Base-by-base conservation (phyloP, 345 rosid species). In the Orychophragmus violaceus region DNA sequence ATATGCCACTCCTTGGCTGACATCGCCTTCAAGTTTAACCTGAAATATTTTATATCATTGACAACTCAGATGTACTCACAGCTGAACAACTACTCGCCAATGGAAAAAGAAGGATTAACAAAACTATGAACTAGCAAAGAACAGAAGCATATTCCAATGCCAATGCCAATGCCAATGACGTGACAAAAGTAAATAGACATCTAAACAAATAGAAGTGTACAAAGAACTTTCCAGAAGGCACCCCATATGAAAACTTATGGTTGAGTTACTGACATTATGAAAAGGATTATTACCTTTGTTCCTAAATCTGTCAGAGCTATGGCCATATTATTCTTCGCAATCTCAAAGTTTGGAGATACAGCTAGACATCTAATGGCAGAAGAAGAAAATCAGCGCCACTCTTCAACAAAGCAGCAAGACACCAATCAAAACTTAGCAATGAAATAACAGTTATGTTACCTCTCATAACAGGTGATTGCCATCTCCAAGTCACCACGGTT, bases 301-400 rank as follows among this genome's bases (percentile, higher is more conserved):
- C 99, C 99, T 71, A 95, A 79, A 83, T 95, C 99, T 39, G 99
- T 95, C 87, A 95, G 79, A 69, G 97, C 99, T 78, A 95, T 95
- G 50, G 99, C 99, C 99, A 91, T 95, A 77, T 95, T 95, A 76
- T 91, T 95, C 86, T 95, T 95, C 9, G 99, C 99, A 77, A 95
- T 95, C 86, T 89, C 99, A 73, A 95, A 95, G 81, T 95, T 95
- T 25, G 99, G 99, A 33, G 99, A 95, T 49, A 89, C 97, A n/a
- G 95, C 84, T 57, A 95, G 82, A 84, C 99, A 95, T 84, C 99
- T 95, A 82, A 72, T 27, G 66, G 67, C 22, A 75, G 35, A 36
- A 77, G 16, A 62, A 4, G 14, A 14, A 27, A 30, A 27, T 59
- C 57, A 64, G 56, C 3, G 16, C 6, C 48, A 68, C 49, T 39